These are phyloP conservation scores for Malania oleifera DNA, from an alignment of 164 flowering plant species.

Conservation along the genomic window DNA sequence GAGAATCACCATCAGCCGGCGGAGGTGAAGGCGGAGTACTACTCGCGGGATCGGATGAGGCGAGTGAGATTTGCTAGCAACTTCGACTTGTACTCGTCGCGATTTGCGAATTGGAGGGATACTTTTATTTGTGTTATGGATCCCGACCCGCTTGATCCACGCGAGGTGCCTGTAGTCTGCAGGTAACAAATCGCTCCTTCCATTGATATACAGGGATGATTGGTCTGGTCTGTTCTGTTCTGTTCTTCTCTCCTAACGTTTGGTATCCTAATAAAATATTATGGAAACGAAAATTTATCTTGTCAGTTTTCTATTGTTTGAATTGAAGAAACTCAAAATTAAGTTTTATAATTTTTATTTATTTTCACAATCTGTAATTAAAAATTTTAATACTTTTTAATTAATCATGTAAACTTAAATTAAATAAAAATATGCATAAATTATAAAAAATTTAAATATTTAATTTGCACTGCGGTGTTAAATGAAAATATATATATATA, in stretches of 20 bases:
- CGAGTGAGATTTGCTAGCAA: conserved; percentile 13
- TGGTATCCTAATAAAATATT: background rate
- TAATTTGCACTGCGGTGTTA: background rate
- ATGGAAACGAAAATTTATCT: too few relatives aligned
- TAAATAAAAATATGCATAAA: too few relatives aligned
- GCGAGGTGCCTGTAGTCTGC: conserved; percentile 13
- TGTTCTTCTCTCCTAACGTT: background rate
- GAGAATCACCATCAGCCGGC: conserved; percentile 10
- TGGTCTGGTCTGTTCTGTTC: background rate
- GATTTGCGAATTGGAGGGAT: conserved; percentile 23
- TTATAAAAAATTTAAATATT: too few relatives aligned
- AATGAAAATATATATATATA: background rate
- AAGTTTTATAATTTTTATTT: too few relatives aligned
- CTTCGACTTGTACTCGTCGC: conserved; percentile 11
- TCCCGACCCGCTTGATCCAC: conserved; percentile 8
- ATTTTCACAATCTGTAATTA: too few relatives aligned
- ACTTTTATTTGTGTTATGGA: background rate
- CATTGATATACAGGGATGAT: too few relatives aligned
- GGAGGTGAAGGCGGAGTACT: conserved; percentile 11
- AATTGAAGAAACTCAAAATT: too few relatives aligned
- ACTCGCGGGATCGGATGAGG: conserved; percentile 10
- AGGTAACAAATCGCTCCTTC: conserved; percentile 5
- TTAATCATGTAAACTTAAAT: too few relatives aligned
- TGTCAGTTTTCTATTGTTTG: too few relatives aligned
- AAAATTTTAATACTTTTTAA: too few relatives aligned